Percentiles rank a stretch among this genome's conserved stretches.
Evolutionary conservation across 78 protist genomes (phyloP).

Genomic region (Monocercomonoides exilis): DNA sequence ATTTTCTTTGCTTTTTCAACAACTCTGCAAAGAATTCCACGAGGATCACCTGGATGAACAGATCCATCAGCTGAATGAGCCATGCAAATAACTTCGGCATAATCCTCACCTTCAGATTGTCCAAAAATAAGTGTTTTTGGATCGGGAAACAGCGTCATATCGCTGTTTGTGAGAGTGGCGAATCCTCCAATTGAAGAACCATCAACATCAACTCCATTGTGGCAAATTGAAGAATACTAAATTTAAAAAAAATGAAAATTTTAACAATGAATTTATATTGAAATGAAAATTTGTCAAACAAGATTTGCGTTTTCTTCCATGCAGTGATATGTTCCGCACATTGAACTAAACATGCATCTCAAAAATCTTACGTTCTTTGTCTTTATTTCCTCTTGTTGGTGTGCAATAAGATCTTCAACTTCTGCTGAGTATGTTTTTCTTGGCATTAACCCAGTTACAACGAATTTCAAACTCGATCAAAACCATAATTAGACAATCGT

Average conservation of each 20-base stretch:
- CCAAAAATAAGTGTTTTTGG: not conserved
- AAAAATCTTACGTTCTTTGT: too few species aligned
- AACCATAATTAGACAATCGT: too few species aligned
- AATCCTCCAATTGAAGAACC: constrained; percentile 6
- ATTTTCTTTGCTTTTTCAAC: not conserved
- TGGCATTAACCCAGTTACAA: too few species aligned
- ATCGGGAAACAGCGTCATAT: not conserved
- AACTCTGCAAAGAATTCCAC: not conserved
- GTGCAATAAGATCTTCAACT: too few species aligned
- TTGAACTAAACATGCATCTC: too few species aligned
- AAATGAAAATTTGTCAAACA: not conserved
- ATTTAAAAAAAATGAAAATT: not conserved
- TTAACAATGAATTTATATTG: not conserved
- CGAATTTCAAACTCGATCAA: too few species aligned
- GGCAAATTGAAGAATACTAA: not conserved
- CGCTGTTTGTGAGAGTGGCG: not conserved
- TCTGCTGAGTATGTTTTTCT: too few species aligned
- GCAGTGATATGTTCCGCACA: too few species aligned
- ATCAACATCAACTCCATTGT: not conserved
- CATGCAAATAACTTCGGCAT: not conserved
- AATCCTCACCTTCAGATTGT: not conserved
- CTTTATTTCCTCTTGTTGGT: too few species aligned
- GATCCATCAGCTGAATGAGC: not conserved
- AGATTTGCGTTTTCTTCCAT: not conserved
- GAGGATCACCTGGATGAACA: not conserved